A percentile compares a stretch with the other conserved stretches of the same genome.
phyloP scores from a whole-genome alignment of 2,329 filamentous ascomycete genomes.

The Fusarium sterilihyphosum region DNA sequence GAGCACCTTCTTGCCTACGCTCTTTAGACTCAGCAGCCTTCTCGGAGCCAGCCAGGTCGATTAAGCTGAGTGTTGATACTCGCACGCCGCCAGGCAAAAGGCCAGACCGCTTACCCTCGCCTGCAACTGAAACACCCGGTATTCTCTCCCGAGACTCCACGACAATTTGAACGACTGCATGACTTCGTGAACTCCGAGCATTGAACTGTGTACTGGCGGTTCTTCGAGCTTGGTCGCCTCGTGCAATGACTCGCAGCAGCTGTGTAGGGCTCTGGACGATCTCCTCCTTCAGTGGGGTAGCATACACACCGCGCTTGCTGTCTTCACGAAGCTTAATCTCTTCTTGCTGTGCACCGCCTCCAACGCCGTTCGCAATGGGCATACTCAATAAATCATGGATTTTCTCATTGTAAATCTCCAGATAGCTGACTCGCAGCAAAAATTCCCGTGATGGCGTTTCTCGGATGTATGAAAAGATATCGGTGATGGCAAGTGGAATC shows the following conservation, averaged over 20 bases:
- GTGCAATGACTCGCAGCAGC: slow-evolving; percentile 90
- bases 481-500: slow-evolving; percentile 95
- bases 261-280: slow-evolving; percentile 99
- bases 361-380: slow-evolving; percentile 66
- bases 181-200: slow-evolving; percentile 93
- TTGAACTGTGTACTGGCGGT: slow-evolving; percentile 98
- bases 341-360: slow-evolving; percentile 71
- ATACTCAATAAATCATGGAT: slow-evolving; percentile 93
- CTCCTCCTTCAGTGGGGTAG: slow-evolving; percentile 94
- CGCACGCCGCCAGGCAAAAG: slow-evolving; percentile 88
- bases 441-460: slow-evolving; percentile 97
- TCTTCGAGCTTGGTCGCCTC: slow-evolving; percentile 88
- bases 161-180: slow-evolving; percentile 98
- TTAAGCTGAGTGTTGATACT: slow-evolving; percentile 93
- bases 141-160: slow-evolving; percentile 94
- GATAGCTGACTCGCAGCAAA: slow-evolving; percentile 91
- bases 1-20: slow-evolving; percentile 90
- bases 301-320: slow-evolving; percentile 95
- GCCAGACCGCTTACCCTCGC: slow-evolving; percentile 70
- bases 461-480: slow-evolving; percentile 98
- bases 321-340: slow-evolving; percentile 98
- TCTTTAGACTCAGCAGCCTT: slow-evolving; percentile 96
- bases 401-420: slow-evolving; percentile 99
- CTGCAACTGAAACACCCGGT: slow-evolving; percentile 57
- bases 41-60: slow-evolving; percentile 96